Evolutionary conservation across 1,284 basidiomycete genomes (phyloP), one percentile per base, ranked within the genome.

Genomic region (Pascua guehoae): DNA sequence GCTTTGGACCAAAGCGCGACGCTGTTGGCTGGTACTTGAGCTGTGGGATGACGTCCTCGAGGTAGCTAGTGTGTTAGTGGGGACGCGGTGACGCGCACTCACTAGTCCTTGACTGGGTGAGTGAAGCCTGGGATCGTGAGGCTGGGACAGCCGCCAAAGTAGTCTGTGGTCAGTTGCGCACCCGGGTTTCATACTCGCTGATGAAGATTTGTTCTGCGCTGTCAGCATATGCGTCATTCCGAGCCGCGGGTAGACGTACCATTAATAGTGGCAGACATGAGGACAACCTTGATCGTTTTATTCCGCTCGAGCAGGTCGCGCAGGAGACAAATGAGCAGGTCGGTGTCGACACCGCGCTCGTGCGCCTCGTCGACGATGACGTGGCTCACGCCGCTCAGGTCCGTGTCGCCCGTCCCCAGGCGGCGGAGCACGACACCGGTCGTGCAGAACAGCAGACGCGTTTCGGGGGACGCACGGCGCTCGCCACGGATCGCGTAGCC

Each of bases 401-500:
- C 83, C 42, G 89, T 85, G 48, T 91, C 91, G 14, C 80, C 80
- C n/a, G 85, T 75, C 0, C 80, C 84, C 8, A 97, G 77, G 12
- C 91, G 83, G 54, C 91, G 82, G 39, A 97, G 81, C 1, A 94
- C 83, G 41, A 97, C 88, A 79, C 93, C 94, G 4, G 91, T 97
- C 0, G 93, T 97, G 68, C 91, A 92, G 70, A 96, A 97, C 15
- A 95, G 78, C 8, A 96, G 75, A 63, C 88, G 87, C 1, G 89
- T 92, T 40, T 82, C 81, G 17, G 80, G 78, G 8, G 79, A 79
- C 36, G 86, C 83, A 58, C 85, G 88, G 39, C 84, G 85, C 75
- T 96, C 91, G n/a, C 94, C 93, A 53, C 92, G 84, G 59, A 96
- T 93, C 1, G 88, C 86, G 68, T 96, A 96, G 1, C 91, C 91